Percentiles rank a stretch among this genome's conserved stretches.
Evolutionary conservation across 345 rosid genomes (phyloP).

Genomic region (Eucalyptus sp.): DNA sequence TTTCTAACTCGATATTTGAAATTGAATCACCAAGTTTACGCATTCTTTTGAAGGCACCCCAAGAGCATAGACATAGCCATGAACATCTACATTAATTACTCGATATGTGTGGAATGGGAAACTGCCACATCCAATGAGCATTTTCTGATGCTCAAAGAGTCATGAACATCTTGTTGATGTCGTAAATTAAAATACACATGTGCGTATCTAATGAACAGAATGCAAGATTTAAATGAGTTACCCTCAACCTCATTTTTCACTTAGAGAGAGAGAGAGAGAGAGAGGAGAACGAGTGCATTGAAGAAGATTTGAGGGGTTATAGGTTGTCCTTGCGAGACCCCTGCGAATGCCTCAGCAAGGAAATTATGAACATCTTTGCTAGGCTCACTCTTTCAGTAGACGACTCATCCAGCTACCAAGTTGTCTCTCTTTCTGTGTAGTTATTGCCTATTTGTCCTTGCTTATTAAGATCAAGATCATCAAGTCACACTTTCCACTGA

Average conservation of each 20-base stretch:
- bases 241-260: background rate
- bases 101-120: fast-evolving
- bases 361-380: background rate
- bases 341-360: background rate
- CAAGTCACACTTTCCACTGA: background rate
- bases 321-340: background rate
- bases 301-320: background rate
- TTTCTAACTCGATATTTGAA: background rate
- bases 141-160: background rate
- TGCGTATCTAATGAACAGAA: background rate
- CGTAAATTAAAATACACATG: too few species aligned
- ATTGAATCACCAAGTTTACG: background rate
- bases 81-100: too few species aligned
- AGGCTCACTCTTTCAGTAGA: background rate
- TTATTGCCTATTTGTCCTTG: background rate
- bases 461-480: background rate
- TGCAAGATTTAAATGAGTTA: background rate
- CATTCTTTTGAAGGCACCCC: background rate
- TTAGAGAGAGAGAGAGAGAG: too few species aligned
- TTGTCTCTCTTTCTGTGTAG: background rate
- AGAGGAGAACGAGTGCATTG: background rate
- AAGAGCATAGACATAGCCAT: background rate
- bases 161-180: background rate
- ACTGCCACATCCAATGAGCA: background rate
- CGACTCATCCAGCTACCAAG: background rate